These are phyloP conservation scores for Sclerotinia borealis DNA, from an alignment of 2,329 filamentous ascomycete species.

Conservation along the genomic window DNA sequence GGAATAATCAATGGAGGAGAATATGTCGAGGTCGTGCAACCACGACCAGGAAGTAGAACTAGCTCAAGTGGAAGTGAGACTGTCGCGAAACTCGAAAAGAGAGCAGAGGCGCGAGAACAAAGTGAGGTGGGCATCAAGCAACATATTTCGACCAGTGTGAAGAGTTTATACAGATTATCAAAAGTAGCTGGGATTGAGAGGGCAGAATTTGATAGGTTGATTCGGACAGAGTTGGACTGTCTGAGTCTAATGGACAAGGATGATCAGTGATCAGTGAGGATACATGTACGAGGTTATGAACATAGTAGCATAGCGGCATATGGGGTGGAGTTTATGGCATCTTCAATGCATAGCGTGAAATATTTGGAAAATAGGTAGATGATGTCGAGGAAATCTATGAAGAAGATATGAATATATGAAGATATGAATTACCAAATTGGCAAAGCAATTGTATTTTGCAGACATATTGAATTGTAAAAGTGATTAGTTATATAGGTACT, in stretches of 20 bases:
- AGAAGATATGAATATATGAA: background rate
- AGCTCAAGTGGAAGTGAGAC: constrained; percentile 50
- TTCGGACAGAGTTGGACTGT: constrained; percentile 65
- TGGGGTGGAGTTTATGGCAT: background rate
- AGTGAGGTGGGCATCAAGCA: constrained; percentile 71
- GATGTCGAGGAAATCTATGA: background rate
- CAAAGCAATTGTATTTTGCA: background rate
- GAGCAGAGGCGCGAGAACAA: constrained; percentile 49
- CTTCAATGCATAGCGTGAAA: background rate
- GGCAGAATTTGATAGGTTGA: constrained; percentile 67
- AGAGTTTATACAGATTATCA: constrained; percentile 68
- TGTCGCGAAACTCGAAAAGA: constrained; percentile 49
- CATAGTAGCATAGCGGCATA: background rate
- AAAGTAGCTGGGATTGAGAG: constrained; percentile 65
- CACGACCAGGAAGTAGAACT: constrained; percentile 53
- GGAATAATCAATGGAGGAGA: constrained; percentile 24
- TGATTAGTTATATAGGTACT: background rate
- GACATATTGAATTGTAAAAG: background rate
- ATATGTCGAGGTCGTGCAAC: constrained; percentile 41
- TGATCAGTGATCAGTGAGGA: constrained; percentile 6
- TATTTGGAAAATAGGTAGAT: background rate
- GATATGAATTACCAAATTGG: background rate
- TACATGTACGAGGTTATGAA: background rate
- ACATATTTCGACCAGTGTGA: constrained; percentile 70
- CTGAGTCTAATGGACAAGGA: constrained; percentile 60